A percentile compares a stretch with the other conserved stretches of the same genome.
Evolutionary conservation across 2,329 filamentous ascomycete species (phyloP).

Genomic region (Sporothrix brasiliensis): DNA sequence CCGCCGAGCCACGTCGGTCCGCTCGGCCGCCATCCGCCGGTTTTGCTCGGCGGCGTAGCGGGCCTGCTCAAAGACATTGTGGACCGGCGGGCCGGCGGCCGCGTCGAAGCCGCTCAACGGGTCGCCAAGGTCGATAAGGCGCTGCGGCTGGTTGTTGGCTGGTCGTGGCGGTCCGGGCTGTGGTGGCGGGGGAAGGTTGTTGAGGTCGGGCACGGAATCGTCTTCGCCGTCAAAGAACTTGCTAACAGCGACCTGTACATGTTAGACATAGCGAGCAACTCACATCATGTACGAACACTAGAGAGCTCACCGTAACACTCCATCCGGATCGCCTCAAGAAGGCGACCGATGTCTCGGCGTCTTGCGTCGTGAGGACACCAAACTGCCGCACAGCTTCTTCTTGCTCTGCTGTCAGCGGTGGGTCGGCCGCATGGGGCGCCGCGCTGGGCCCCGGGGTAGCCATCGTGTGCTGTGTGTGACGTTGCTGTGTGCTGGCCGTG

Average conservation of each 20-base stretch:
- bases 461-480: slow-evolving; percentile 14
- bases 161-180: slow-evolving; percentile 53
- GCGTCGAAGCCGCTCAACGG: slow-evolving; percentile 36
- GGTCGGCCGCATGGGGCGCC: slow-evolving; percentile 48
- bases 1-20: slow-evolving; percentile 73
- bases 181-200: slow-evolving; percentile 50
- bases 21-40: slow-evolving; percentile 35
- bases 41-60: neutral
- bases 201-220: slow-evolving; percentile 56
- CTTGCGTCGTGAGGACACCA: slow-evolving; percentile 83
- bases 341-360: slow-evolving; percentile 72
- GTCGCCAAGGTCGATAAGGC: slow-evolving; percentile 12
- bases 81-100: slow-evolving; percentile 35
- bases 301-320: slow-evolving; percentile 79
- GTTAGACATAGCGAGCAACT: neutral
- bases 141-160: slow-evolving; percentile 57
- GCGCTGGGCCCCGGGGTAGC: slow-evolving; percentile 52
- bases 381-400: slow-evolving; percentile 86
- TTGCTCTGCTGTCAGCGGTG: slow-evolving; percentile 69
- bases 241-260: slow-evolving; percentile 81
- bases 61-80: slow-evolving; percentile 23
- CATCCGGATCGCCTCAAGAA: slow-evolving; percentile 86
- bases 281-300: neutral
- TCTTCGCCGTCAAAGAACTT: slow-evolving; percentile 95
- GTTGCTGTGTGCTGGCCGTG: neutral